Percentiles rank a stretch among this genome's conserved stretches.
These are phyloP conservation scores for Setomelanomma holmii DNA, from an alignment of 2,329 filamentous ascomycete genomes.

Conservation along the genomic window DNA sequence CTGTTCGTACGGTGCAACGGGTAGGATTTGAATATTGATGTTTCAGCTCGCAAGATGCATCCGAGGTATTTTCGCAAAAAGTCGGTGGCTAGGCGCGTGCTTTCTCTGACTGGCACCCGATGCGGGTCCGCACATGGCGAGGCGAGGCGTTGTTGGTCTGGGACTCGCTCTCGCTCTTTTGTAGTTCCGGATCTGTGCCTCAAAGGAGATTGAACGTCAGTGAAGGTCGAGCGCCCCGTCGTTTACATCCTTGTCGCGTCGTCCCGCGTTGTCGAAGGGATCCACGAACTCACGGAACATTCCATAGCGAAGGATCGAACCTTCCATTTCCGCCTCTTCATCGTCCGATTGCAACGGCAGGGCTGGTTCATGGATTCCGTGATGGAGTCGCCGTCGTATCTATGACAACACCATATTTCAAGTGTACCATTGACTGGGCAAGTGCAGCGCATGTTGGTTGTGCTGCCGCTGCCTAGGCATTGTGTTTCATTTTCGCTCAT, in stretches of 20 bases:
- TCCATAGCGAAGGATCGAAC: conserved; percentile 8
- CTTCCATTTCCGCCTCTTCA: conserved; percentile 15
- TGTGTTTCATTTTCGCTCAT: conserved; percentile 17
- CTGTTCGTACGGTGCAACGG: background rate
- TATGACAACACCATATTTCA: background rate
- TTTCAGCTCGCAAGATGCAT: background rate
- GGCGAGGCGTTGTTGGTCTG: too few relatives aligned
- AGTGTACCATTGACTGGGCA: conserved; percentile 12
- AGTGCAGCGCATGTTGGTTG: conserved; percentile 9
- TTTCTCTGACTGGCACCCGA: too few relatives aligned
- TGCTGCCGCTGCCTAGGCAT: too few relatives aligned
- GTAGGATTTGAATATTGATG: background rate
- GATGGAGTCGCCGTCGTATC: background rate
- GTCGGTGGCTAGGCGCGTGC: too few relatives aligned
- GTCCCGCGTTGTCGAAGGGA: background rate
- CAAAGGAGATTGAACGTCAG: background rate
- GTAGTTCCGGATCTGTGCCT: background rate
- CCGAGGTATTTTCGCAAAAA: background rate
- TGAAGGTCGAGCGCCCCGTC: background rate
- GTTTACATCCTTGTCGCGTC: background rate
- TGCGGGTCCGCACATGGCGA: too few relatives aligned
- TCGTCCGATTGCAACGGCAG: conserved; percentile 7
- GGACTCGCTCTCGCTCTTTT: background rate
- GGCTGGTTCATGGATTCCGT: conserved; percentile 2
- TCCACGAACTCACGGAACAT: conserved; percentile 2